Evolutionary conservation across 345 rosid species (phyloP), one percentile per base, ranked within the genome.

Genomic region (Carallia pectinifolia): DNA sequence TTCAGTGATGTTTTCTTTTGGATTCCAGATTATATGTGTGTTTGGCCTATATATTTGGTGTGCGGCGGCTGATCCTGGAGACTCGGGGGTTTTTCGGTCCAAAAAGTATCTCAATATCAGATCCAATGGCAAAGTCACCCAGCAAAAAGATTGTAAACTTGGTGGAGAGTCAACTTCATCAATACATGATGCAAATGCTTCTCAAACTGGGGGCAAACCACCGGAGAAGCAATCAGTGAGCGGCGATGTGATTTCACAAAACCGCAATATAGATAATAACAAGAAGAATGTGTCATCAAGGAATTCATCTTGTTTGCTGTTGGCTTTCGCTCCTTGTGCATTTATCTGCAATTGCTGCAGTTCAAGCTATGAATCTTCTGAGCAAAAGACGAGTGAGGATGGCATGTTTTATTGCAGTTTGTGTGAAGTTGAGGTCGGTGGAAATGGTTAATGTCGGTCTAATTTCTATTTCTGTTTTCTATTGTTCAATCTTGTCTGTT

Each of bases 341-440:
- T 78, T 80, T 63, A 54, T 87, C 55, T 86, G 93, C 85, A 79
- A 82, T 60, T 79, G 82, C 74, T 87, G 79, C 75, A 61, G 78
- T 75, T 79, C 87, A 23, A 74, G 79, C 8, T 84, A 85, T 39
- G 86, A 90, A 75, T 82, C 90, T 78, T 82, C 91, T 39, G 90
- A 88, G 76, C 95, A 79, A 61, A 87, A 86, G 54, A 80, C 70
- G 73, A 92, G 92, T 23, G 98, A 95, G 82, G 99, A 95, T 75
- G 99, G 97, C 74, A 89, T 92, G 99, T 95, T 89, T 82, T 95
- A 85, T 75, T 95, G 98, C 81, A 92, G 96, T 76, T 87, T 95
- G 75, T 95, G 99, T 78, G 97, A 92, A 84, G 97, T 90, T 52
- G 98, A 95, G 99, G 99, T 95, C 68, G 4, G 80, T 77, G 39